These are phyloP conservation scores for Hanseniaspora valbyensis DNA, from an alignment of 805 yeast genomes.

Conservation along the genomic window DNA sequence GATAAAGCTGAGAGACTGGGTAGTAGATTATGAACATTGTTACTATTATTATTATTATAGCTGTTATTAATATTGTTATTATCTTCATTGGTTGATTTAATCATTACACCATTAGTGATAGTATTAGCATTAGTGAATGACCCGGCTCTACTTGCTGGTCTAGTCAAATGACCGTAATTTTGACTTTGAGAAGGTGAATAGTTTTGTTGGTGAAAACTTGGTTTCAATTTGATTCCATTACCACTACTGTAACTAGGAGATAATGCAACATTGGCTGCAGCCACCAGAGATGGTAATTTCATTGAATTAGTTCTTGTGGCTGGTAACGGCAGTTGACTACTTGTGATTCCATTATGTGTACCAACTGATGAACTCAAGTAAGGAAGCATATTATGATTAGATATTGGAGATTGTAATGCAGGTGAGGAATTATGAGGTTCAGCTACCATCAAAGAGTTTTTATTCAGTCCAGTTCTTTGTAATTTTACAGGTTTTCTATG, in stretches of 20 bases:
- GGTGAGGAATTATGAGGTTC: neutral
- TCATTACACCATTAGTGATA: no score
- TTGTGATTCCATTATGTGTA: neutral
- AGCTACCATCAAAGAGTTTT: slow-evolving; percentile 1
- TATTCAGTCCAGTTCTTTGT: slow-evolving; percentile 8
- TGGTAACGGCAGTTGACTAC: slow-evolving; percentile 16
- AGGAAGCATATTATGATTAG: neutral
- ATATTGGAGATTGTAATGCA: neutral
- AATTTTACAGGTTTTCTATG: slow-evolving; percentile 12
- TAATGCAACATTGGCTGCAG: slow-evolving; percentile 9
- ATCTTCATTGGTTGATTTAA: no score
- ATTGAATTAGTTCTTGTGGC: slow-evolving; percentile 16
- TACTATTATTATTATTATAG: neutral
- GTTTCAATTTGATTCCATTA: neutral
- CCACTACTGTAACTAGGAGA: neutral
- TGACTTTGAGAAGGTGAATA: neutral
- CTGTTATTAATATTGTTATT: neutral
- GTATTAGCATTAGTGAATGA: no score
- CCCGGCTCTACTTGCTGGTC: neutral
- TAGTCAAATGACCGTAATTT: neutral
- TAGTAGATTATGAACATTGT: neutral
- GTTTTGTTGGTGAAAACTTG: neutral
- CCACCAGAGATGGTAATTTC: slow-evolving; percentile 10
- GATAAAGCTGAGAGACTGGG: no score
- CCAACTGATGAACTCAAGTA: neutral